Percentiles rank a stretch among this genome's conserved stretches.
These are phyloP conservation scores for Crithidia brevicula DNA, from an alignment of 208 protist species.

Conservation along the genomic window DNA sequence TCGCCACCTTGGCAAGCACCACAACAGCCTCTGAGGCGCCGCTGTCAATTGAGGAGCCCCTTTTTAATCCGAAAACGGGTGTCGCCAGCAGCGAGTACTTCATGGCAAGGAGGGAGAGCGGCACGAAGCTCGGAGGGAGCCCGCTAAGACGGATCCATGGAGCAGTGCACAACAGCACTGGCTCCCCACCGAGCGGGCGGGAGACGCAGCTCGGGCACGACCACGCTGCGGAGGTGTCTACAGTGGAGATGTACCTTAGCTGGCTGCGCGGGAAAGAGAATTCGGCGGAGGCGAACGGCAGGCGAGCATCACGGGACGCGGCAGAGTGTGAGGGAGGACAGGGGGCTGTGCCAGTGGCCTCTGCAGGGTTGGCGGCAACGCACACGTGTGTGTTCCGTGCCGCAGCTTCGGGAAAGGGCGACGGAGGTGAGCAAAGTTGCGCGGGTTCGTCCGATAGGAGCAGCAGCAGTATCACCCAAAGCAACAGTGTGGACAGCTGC, in stretches of 20 bases:
- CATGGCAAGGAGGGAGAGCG: not conserved
- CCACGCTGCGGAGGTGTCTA: constrained; percentile 5
- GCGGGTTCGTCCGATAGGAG: not conserved
- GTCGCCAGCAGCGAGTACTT: constrained; percentile 3
- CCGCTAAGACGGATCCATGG: not conserved
- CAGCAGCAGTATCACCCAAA: not conserved
- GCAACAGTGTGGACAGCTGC: constrained; percentile 1
- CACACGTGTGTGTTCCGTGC: not conserved
- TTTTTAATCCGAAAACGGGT: not conserved
- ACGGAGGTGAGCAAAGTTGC: constrained; percentile 8
- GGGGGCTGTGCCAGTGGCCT: not conserved
- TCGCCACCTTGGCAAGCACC: constrained; percentile 14
- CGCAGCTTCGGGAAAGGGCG: not conserved
- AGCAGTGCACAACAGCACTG: not conserved
- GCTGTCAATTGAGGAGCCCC: constrained; percentile 5
- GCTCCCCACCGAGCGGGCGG: constrained; percentile 1
- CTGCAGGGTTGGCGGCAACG: not conserved
- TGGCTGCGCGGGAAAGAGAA: constrained; percentile 24
- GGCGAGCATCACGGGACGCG: not conserved
- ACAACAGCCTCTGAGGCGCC: constrained; percentile 9
- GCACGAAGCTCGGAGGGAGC: not conserved
- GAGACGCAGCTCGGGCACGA: constrained; percentile 4
- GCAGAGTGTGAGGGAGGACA: not conserved
- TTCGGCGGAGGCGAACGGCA: not conserved
- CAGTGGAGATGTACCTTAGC: constrained; percentile 26